Percentiles rank a stretch among this genome's conserved stretches.
Conservation (phyloP, 768 basidiomycete genomes). For the Phanerodontia chrysosporium region DNA sequence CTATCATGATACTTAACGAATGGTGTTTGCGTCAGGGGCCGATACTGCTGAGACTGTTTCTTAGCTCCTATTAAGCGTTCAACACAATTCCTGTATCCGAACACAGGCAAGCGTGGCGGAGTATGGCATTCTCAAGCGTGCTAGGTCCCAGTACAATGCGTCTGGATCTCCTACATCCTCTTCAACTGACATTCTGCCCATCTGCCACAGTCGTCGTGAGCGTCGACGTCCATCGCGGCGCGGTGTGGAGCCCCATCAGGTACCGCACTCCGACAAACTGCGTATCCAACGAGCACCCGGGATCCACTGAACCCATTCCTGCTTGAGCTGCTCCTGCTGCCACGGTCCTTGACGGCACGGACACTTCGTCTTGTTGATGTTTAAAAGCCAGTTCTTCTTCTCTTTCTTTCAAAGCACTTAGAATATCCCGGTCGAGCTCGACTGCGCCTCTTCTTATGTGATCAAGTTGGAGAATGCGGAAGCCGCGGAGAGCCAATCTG, state of each 20-base stretch:
- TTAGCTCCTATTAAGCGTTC: no score
- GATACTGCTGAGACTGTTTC: no score
- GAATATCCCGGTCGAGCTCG: conserved; percentile 8
- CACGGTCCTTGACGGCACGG: not conserved
- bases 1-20: no score
- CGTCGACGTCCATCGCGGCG: conserved; percentile 7
- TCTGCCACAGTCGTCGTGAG: not conserved
- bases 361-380: not conserved
- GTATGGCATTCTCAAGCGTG: no score
- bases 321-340: not conserved
- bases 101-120: no score
- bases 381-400: not conserved
- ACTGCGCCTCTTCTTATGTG: not conserved
- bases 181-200: not conserved
- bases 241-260: conserved; percentile 4
- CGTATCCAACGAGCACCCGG: conserved; percentile 6
- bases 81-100: no score
- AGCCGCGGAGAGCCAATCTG: not conserved
- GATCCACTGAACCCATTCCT: conserved; percentile 8
- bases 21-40: no score
- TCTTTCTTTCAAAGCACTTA: not conserved
- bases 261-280: conserved; percentile 12
- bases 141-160: no score
- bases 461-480: not conserved
- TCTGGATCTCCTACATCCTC: not conserved